phyloP scores from a whole-genome alignment of 2,329 filamentous ascomycete species.

The Lecanoromycetidae sp. region DNA sequence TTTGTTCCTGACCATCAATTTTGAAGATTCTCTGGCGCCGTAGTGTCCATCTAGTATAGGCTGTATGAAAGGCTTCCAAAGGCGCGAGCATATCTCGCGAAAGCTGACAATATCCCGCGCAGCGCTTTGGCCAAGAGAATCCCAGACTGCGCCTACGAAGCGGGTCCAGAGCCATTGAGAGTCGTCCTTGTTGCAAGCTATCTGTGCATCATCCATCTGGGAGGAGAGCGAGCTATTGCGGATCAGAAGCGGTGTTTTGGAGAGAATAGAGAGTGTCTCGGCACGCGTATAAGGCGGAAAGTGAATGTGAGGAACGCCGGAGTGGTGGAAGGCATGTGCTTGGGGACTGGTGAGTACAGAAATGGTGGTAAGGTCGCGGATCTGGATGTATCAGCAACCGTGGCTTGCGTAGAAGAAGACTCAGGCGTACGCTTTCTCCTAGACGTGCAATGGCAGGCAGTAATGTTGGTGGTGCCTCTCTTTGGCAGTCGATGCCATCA shows the following conservation, averaged over 20 bases:
- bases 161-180: constrained; percentile 54
- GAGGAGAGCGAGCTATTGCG: constrained; percentile 24
- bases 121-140: constrained; percentile 69
- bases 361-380: constrained; percentile 63
- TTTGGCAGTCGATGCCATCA: constrained; percentile 74
- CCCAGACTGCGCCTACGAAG: constrained; percentile 75
- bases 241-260: constrained; percentile 40
- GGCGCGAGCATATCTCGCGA: constrained; percentile 52
- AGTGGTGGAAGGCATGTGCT: constrained; percentile 55
- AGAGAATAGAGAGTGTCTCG: constrained; percentile 67
- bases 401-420: background rate
- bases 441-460: constrained; percentile 70
- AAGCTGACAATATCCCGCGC: constrained; percentile 68
- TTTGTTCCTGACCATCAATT: constrained; percentile 52
- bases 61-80: constrained; percentile 77
- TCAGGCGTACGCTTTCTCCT: constrained; percentile 57
- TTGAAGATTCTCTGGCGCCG: constrained; percentile 68
- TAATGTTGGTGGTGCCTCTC: constrained; percentile 66
- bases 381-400: constrained; percentile 37
- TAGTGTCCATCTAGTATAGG: constrained; percentile 66
- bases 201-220: background rate
- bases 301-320: constrained; percentile 62
- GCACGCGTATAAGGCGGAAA: constrained; percentile 75
- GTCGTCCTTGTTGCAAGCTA: constrained; percentile 40
- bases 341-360: constrained; percentile 64